These are phyloP conservation scores for Ramaria sp. DNA, from an alignment of 768 basidiomycete species.

Conservation along the genomic window DNA sequence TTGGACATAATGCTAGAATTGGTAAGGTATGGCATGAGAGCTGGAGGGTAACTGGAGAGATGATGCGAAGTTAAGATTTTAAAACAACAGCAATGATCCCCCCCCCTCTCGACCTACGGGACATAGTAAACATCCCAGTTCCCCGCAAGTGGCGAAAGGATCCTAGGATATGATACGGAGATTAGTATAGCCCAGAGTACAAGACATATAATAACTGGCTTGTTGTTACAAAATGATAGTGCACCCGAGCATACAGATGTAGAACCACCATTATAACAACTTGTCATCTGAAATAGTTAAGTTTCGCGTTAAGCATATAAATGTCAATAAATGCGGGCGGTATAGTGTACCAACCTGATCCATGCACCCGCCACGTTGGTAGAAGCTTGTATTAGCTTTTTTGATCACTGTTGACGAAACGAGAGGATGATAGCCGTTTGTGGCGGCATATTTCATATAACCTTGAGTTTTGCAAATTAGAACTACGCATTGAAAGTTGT, in stretches of 20 bases:
- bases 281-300: constrained; percentile 32
- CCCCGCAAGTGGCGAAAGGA: constrained; percentile 43
- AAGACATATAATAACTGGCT: constrained; percentile 9
- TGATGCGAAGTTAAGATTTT: too few relatives aligned
- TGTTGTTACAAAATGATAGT: constrained; percentile 46
- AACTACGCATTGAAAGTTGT: neutral
- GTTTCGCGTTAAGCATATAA: neutral
- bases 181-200: neutral
- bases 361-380: constrained; percentile 34
- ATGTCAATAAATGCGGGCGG: neutral
- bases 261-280: constrained; percentile 38
- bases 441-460: constrained; percentile 42
- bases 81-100: too few relatives aligned
- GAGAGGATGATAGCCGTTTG: constrained; percentile 46
- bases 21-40: constrained; percentile 22
- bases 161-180: constrained; percentile 11
- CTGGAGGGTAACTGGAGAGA: constrained; percentile 31
- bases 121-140: constrained; percentile 48
- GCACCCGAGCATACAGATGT: constrained; percentile 44
- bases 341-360: constrained; percentile 26
- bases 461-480: constrained; percentile 12
- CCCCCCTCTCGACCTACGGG: too few relatives aligned
- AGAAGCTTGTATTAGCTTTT: constrained; percentile 33
- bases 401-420: constrained; percentile 32
- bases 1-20: constrained; percentile 14